A percentile compares a stretch with the other conserved stretches of the same genome.
Conservation (phyloP, 805 yeast species). For the Teunomyces funiuensis region DNA sequence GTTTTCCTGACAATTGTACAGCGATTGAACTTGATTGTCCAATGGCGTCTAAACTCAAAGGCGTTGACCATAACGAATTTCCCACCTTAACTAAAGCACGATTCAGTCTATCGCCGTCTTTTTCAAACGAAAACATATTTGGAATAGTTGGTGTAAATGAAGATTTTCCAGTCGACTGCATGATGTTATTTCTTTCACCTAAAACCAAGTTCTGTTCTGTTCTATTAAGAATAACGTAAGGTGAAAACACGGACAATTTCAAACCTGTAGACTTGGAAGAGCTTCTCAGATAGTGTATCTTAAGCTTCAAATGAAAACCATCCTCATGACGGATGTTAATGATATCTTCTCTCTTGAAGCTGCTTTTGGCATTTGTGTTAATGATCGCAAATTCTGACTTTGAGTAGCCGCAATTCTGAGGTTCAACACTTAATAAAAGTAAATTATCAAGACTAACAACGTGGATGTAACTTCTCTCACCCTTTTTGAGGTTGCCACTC, state of each 20-base stretch:
- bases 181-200: conserved; percentile 56
- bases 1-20: conserved; percentile 48
- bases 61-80: conserved; percentile 69
- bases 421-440: conserved; percentile 67
- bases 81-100: conserved; percentile 66
- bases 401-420: conserved; percentile 58
- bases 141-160: conserved; percentile 45
- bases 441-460: conserved; percentile 74
- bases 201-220: conserved; percentile 68
- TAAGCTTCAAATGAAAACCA: conserved; percentile 66
- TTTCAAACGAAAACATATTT: conserved; percentile 81
- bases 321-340: conserved; percentile 55
- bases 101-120: conserved; percentile 54
- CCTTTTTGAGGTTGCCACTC: conserved; percentile 60
- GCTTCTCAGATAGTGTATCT: conserved; percentile 59
- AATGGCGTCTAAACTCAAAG: conserved; percentile 82
- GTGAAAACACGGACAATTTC: conserved; percentile 72
- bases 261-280: conserved; percentile 57
- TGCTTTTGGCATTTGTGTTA: conserved; percentile 54
- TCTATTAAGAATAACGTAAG: conserved; percentile 79
- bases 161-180: conserved; percentile 45
- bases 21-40: conserved; percentile 70
- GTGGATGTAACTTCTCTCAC: conserved; percentile 72
- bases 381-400: conserved; percentile 76
- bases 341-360: conserved; percentile 54